phyloP scores from a whole-genome alignment of 2,329 filamentous ascomycete species.

The Paecilomyces sp. region DNA sequence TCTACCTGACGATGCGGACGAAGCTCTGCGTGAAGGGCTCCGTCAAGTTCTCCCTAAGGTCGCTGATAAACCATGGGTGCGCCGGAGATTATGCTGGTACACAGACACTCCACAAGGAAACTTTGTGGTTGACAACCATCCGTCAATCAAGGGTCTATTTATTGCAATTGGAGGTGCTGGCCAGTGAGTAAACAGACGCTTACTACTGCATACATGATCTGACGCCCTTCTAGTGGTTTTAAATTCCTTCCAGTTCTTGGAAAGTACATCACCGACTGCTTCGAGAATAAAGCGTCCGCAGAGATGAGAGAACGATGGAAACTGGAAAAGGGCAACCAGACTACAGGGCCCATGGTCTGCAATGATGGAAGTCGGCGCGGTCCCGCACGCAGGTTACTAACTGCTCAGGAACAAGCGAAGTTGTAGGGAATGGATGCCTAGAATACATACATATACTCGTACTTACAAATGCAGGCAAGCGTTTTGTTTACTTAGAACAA shows the following conservation, averaged over 20 bases:
- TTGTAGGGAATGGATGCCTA: not conserved
- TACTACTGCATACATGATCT: not conserved
- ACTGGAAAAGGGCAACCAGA: constrained; percentile 3
- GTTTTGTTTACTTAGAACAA: too few relatives aligned
- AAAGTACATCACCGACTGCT: constrained; percentile 52
- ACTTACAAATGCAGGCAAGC: too few relatives aligned
- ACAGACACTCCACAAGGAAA: constrained; percentile 62
- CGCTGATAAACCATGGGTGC: constrained; percentile 49
- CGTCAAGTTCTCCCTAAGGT: constrained; percentile 54
- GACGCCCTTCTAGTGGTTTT: constrained; percentile 8
- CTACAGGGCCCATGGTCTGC: not conserved
- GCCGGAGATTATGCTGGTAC: constrained; percentile 65
- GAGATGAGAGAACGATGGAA: constrained; percentile 57
- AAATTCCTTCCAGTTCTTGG: constrained; percentile 64
- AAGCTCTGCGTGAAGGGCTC: constrained; percentile 53
- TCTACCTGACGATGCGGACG: constrained; percentile 47
- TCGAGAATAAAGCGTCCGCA: constrained; percentile 37
- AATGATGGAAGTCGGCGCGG: not conserved
- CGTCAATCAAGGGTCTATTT: constrained; percentile 45
- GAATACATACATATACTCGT: not conserved
- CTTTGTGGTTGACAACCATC: constrained; percentile 62
- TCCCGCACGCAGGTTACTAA: not conserved
- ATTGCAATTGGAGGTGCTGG: not conserved
- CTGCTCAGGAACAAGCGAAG: not conserved
- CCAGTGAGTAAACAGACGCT: not conserved